These are phyloP conservation scores for Kuraishia hungarica DNA, from an alignment of 805 yeast species.

Conservation along the genomic window DNA sequence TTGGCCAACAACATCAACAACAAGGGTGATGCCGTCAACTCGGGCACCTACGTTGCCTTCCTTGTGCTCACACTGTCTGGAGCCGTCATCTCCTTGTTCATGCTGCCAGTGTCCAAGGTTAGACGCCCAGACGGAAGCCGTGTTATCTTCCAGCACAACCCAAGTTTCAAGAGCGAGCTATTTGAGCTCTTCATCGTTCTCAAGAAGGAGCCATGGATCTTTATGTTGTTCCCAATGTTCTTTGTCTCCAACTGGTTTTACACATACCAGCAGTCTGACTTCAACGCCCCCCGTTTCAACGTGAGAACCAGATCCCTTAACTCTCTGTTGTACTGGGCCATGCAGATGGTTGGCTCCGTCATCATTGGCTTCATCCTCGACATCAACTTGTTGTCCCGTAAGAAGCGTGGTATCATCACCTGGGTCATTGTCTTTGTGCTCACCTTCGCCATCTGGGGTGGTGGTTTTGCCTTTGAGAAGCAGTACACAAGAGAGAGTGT, in stretches of 20 bases:
- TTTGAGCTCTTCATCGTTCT: conserved; percentile 28
- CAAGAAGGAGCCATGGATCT: conserved; percentile 22
- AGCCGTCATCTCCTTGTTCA: conserved; percentile 29
- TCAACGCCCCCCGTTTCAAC: conserved; percentile 44
- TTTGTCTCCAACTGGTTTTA: conserved; percentile 55
- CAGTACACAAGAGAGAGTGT: not conserved
- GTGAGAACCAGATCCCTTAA: conserved; percentile 51
- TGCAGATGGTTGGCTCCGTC: conserved; percentile 47
- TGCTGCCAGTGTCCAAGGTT: conserved; percentile 43
- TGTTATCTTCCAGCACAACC: conserved; percentile 35
- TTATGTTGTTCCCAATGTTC: conserved; percentile 48
- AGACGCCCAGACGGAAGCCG: conserved; percentile 11
- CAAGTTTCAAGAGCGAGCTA: conserved; percentile 27
- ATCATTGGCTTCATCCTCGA: conserved; percentile 39
- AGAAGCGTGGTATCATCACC: conserved; percentile 34
- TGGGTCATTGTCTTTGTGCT: conserved; percentile 27
- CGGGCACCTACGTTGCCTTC: conserved; percentile 46
- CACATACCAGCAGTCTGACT: conserved; percentile 50
- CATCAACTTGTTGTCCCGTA: conserved; percentile 27
- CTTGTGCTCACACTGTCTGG: conserved; percentile 43
- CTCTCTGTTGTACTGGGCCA: conserved; percentile 46
- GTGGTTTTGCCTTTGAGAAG: conserved; percentile 25
- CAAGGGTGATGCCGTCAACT: conserved; percentile 19
- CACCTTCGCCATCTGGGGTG: conserved; percentile 48
- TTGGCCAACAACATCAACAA: conserved; percentile 40